Conservation (phyloP, 2,329 filamentous ascomycete genomes). For the Septoria linicola region DNA sequence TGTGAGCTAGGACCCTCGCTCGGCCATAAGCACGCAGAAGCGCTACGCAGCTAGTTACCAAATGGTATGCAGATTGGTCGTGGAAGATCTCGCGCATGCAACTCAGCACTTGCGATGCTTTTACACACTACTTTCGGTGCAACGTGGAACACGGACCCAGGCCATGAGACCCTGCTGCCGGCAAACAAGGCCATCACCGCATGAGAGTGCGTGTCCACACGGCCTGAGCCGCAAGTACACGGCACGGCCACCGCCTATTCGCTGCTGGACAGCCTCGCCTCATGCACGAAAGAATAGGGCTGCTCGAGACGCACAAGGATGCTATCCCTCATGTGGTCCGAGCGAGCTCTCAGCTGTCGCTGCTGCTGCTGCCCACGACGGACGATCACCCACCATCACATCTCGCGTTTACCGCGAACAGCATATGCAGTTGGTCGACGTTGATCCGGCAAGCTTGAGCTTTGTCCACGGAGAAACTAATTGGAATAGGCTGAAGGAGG, state of each 20-base stretch:
- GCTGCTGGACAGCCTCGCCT: background rate
- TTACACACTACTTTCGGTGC: slow-evolving; percentile 5
- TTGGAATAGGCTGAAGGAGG: background rate
- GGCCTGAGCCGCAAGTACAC: slow-evolving; percentile 15
- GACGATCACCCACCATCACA: no score
- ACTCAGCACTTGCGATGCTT: background rate
- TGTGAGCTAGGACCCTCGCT: slow-evolving; percentile 8
- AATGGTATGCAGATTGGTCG: slow-evolving; percentile 6
- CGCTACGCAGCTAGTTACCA: slow-evolving; percentile 3
- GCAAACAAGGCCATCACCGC: slow-evolving; percentile 11
- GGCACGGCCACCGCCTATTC: background rate
- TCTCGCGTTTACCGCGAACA: background rate
- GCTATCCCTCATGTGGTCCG: background rate
- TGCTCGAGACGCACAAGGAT: background rate
- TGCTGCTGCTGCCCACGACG: no score
- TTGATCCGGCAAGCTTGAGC: no score
- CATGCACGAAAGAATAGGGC: slow-evolving; percentile 2
- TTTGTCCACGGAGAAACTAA: background rate
- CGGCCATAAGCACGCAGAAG: slow-evolving; percentile 10
- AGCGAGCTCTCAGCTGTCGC: background rate
- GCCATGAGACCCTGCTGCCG: slow-evolving; percentile 8
- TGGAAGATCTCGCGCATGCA: slow-evolving; percentile 9
- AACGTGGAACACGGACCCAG: background rate
- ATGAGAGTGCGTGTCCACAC: slow-evolving; percentile 1
- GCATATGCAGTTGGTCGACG: background rate